Base-by-base conservation (phyloP, 1,284 basidiomycete genomes). In the Porogramme epimiltina region DNA sequence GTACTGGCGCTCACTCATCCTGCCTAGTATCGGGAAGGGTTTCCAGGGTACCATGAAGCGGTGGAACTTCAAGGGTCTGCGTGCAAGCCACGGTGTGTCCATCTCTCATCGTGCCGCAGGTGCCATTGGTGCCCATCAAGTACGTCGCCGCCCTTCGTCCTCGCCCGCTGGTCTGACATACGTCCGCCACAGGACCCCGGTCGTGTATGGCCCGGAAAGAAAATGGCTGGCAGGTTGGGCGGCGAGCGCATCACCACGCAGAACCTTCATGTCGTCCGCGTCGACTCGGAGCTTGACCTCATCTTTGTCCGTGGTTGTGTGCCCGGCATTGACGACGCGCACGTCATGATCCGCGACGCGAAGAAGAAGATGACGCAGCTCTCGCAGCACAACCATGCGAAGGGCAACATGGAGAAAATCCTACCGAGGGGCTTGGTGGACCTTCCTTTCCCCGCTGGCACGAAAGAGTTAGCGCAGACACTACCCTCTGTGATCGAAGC, bases 11-110 rank as follows among this genome's bases (percentile, higher is more conserved):
- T 8, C 22, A n/a, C 41, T 52, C 39, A 54, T 38, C 22, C 33
- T 40, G 31, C 23, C 5, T 62, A 97, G 94, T 3, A 90, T 95
- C 59, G 97, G 97, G 20, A 98, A 98, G 72, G 97, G 97, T 18
- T 98, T 96, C 73, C 91, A 94, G 62, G 97, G 97, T 67, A 87
- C 82, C 41, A 99, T 99, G 97, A 99, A 99, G 73, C 81, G 94
- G 42, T 95, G 93, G 85, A 89, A 89, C 42, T 99, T 97, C 75
- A 83, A 87, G 64, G 97, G 97, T 74, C 75, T 95, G 31, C 84
- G 89, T 50, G 95, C 94, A 2, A 93, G 93, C 71, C 97, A 99
- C 71, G 97, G 97, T 90, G 92, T 93, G 44, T 98, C 97, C 52
- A 71, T 95, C 62, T 93, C 93, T 24, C 97, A 99, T 80, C 89